Base-by-base conservation (phyloP, 805 yeast species). In the Lachancea nothofagi region DNA sequence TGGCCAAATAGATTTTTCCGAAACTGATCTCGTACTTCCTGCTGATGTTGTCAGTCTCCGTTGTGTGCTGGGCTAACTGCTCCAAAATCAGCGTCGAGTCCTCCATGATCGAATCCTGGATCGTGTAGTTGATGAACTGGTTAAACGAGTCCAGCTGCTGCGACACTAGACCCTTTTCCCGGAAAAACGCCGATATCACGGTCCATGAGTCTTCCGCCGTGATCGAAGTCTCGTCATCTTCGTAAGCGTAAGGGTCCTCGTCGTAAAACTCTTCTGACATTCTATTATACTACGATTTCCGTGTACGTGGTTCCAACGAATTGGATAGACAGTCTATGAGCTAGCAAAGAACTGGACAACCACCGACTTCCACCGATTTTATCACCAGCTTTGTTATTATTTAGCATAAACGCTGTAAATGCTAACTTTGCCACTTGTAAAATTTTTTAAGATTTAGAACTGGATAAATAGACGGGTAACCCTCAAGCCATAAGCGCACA, bases 151-250 rank as follows among this genome's bases (percentile, higher is more conserved):
- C 98, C 57, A 93, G 73, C 71, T 93, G 99, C 68, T 93, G 98
- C 18, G 97, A 88, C 21, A 93, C 99, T 51, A 93, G 74, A 45
- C 98, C 98, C 61, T 89, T 90, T 59, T 89, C 94, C 66, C 83
- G 87, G 73, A 93, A 93, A 65, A 93, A 93, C 13, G 97, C 78
- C 21, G 96, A 83, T 51, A 93, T 93, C 47, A 93, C 97, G 23
- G 95, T 82, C 99, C 99, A 93, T 67, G 98, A 93, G 72, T 93
- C 98, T 69, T 93, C 98, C 21, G 96, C 85, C 23, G 97, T 88
- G 67, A 93, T 86, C 57, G 81, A 76, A 45, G 74, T 75, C 38
- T 66, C 71, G 46, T 76, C 85, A 48, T 74, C 80, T 51, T 82
- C 89, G 60, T 79, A 80, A 41, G 75, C 78, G 62, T 85, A 83